Base-by-base conservation (phyloP, 108 stramenopile species). In the Cyclostephanos tholiformis region DNA sequence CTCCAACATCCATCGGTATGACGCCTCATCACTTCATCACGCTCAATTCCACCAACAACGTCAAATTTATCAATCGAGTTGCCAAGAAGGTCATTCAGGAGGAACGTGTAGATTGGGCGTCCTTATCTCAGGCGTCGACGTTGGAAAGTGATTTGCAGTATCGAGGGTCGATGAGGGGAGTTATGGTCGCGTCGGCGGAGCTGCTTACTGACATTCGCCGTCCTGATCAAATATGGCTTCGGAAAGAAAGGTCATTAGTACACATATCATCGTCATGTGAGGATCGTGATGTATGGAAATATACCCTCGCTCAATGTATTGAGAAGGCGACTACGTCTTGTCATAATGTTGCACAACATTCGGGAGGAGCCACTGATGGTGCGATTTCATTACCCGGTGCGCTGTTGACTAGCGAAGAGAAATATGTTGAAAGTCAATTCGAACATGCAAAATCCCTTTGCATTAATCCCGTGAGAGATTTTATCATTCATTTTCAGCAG, bases 151-250 rank as follows among this genome's bases (percentile, higher is more conserved):
- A 61, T 57, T 59, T 46, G 9, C 50, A 19, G 23, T 62, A 63
- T 46, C 30, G 76, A 36, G 65, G 59, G 36, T 60, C 53, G 32
- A 23, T 29, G 23, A 19, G 82, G 23, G 86, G 81, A 51, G 77
- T 46, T 32, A 46, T 58, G 30, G 63, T 88, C 65, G 87, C 75
- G 48, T 76, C 67, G 22, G 86, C 87, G 6, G 91, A 91, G 57
- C 74, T 95, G 10, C 58, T 95, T 50, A 92, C 88, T 85, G 95
- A 95, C 66, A 82, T 89, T 57, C 88, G 95, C 10, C 80, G 95
- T n/a, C 89, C 91, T 8, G 95, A 93, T 87, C 91, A 93, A 82
- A 92, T 95, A 48, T 95, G 95, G 95, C 70, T 95, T 53, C 83
- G 92, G 17, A 86, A 88, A 55, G 90, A 77, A 11, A 65, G 92